Evolutionary conservation across 257 asterid species (phyloP), one percentile per base, ranked within the genome.

Genomic region (Verbascum thapsus): DNA sequence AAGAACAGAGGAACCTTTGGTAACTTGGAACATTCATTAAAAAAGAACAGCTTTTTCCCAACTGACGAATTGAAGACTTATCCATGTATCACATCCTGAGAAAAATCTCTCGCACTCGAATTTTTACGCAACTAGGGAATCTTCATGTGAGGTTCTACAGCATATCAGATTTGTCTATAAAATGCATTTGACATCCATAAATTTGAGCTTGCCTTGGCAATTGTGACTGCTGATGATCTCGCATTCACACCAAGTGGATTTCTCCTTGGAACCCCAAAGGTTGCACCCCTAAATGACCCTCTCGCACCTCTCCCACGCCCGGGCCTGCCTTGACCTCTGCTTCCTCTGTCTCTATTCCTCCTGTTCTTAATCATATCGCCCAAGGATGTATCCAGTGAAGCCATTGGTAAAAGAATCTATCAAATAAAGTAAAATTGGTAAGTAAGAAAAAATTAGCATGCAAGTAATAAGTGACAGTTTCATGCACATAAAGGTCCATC

Each of bases 191-290:
- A 81, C 85, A 76, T 79, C 92, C 90, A 82, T 70, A 74, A 76
- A 72, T 78, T 79, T 59, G 80, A 76, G 97, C 99, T 92, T 92
- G 99, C 99, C 99, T 92, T 92, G 80, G 94, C 87, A 79, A 89
- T 87, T 9, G 83, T 48, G 64, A 66, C 76, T 50, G 94, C 77
- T 43, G 96, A 83, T 6, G 85, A 78, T 8, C 88, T 84, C 59
- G 81, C 52, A 76, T 83, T 86, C 37, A 88, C 85, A 32, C 98
- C 95, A 18, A 92, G 96, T 4, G 85, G 88, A 55, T 78, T 77
- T 80, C 95, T 80, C 49, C 78, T 84, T 61, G 88, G 83, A 67
- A 87, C 80, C 18, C 91, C 95, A 22, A 77, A 71, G 20, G 80
- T 65, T 72, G 94, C 97, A 78, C 96, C 96, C 67, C 96, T 74